Base-by-base conservation (phyloP, 225 moss, liverwort and hornwort genomes). In the Pseudisothecium myosuroides region DNA sequence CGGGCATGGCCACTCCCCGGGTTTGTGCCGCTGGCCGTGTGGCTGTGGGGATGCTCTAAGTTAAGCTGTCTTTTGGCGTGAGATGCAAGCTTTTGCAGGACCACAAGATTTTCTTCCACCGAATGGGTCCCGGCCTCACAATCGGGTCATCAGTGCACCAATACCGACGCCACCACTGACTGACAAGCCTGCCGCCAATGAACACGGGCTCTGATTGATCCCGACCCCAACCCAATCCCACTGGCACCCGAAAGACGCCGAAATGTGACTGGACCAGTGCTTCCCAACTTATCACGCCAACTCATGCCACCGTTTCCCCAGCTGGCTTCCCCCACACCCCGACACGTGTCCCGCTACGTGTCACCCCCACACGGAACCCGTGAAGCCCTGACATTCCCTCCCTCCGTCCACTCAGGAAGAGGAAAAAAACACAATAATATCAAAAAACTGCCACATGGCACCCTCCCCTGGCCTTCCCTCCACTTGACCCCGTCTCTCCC, bases 291-390 rank as follows among this genome's bases (percentile, higher is more conserved):
- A 84, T 80, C 89, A 13, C 29, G 58, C 89, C 61, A 76, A 81
- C 88, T 63, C 82, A 90, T 55, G 32, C 34, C 2, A 3, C 39
- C 41, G 32, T 2, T 8, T 36, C 20, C 26, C 91, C 85, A 87
- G 18, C 80, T 85, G 90, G 84, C 83, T 26, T 12, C 34, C 39
- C 2, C 1, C 8, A 0, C 0, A 1, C 0, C 2, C 56, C 24
- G 65, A 89, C 91, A 89, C 92, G 89, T 82, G 91, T 75, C 60
- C 20, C 41, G 26, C 55, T 29, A 91, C 91, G 91, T 91, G 92
- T 77, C 92, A 11, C 16, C 63, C 0, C 4, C 19, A 1, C 5
- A 58, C 2, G 21, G 83, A 68, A 5, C 52, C 54, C 54, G 14
- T 8, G 72, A 24, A 11, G 55, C 5, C 37, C 50, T 80, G 34